Evolutionary conservation across 2,329 filamentous ascomycete species (phyloP).

Genomic region (Pyricularia sp.): DNA sequence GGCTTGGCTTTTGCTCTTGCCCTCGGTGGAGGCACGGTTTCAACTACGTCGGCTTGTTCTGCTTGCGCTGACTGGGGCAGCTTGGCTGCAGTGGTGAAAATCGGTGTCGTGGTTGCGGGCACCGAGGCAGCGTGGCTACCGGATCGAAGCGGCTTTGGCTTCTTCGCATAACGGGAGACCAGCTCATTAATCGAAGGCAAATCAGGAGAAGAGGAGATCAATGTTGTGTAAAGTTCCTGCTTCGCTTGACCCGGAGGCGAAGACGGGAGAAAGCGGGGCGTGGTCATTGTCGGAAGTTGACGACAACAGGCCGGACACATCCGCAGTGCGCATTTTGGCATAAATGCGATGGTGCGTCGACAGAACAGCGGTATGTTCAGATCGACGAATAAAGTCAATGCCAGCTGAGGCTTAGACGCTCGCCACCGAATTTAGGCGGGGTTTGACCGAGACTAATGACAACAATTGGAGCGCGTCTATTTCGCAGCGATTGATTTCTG

Average conservation of each 20-base stretch:
- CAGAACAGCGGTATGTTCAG: background rate
- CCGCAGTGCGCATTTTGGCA: constrained; percentile 33
- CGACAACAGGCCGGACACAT: constrained; percentile 17
- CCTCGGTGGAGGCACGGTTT: background rate
- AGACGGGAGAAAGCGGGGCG: constrained; percentile 19
- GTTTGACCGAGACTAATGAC: constrained; percentile 1
- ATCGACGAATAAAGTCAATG: background rate
- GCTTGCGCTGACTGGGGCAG: constrained; percentile 23
- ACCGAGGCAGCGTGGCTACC: constrained; percentile 27
- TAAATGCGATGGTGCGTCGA: background rate
- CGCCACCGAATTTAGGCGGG: background rate
- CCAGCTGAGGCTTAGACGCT: background rate
- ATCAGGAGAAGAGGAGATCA: constrained; percentile 41
- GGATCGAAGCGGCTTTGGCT: constrained; percentile 20
- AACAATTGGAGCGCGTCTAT: background rate
- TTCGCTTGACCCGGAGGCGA: constrained; percentile 15
- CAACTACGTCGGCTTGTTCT: constrained; percentile 7
- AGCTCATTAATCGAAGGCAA: constrained; percentile 43
- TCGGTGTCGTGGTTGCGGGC: constrained; percentile 22
- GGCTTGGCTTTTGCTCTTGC: background rate
- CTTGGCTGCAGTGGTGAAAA: constrained; percentile 32
- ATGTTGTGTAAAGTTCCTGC: constrained; percentile 10
- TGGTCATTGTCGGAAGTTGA: constrained; percentile 21
- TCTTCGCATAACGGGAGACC: constrained; percentile 25
- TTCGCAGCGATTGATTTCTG: background rate